Conservation (phyloP, 805 yeast genomes). For the Saccharomycopsis sp. region DNA sequence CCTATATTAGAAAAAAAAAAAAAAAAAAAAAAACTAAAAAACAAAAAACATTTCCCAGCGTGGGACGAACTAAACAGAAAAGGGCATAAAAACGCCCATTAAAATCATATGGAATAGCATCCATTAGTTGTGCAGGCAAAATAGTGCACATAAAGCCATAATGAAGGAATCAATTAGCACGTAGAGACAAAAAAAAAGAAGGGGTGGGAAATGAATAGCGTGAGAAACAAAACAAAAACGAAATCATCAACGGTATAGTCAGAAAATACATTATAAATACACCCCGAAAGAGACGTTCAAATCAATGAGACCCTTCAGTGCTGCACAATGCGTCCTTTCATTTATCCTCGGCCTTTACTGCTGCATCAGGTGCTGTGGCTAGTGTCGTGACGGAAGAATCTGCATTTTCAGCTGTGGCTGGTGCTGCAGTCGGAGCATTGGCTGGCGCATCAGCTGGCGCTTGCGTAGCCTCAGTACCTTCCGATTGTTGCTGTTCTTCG, state of each 20-base stretch:
- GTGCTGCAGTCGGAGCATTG: neutral
- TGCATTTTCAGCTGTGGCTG: neutral
- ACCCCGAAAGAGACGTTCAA: conserved; percentile 1
- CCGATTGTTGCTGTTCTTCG: neutral
- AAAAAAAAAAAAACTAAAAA: conserved; percentile 1
- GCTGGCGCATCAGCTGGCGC: neutral
- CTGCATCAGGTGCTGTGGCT: neutral
- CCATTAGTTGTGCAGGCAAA: no score
- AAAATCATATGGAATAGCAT: neutral
- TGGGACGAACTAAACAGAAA: neutral
- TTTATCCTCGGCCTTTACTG: neutral
- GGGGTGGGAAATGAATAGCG: neutral
- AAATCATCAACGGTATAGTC: neutral
- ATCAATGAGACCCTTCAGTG: neutral
- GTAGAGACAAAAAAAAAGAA: neutral
- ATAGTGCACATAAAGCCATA: no score
- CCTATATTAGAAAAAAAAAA: neutral
- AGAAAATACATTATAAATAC: neutral
- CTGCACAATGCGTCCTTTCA: neutral
- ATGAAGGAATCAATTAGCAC: no score
- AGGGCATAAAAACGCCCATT: neutral
- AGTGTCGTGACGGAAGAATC: neutral
- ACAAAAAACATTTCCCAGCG: neutral
- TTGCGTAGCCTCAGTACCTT: neutral
- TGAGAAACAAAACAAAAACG: neutral